phyloP scores from a whole-genome alignment of 2,329 filamentous ascomycete species.

The Xylariaceae sp. region DNA sequence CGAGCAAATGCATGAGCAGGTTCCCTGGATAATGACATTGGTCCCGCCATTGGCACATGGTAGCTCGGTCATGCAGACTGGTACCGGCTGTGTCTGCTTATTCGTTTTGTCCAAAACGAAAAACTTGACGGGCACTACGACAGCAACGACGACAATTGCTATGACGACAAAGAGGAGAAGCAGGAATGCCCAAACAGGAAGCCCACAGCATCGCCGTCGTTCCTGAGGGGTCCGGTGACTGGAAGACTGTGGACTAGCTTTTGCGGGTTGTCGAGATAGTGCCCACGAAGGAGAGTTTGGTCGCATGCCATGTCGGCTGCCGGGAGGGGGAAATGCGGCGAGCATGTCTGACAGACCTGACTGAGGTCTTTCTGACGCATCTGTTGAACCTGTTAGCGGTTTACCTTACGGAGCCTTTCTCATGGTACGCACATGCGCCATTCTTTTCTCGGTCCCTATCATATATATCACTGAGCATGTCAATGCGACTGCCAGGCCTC shows the following conservation, averaged over 20 bases:
- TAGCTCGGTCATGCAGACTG: constrained; percentile 54
- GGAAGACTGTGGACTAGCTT: constrained; percentile 5
- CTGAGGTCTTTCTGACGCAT: constrained; percentile 39
- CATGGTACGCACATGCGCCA: constrained; percentile 33
- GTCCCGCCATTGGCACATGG: constrained; percentile 76
- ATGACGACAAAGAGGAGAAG: constrained; percentile 59
- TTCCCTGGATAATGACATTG: constrained; percentile 59
- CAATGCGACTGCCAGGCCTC: constrained; percentile 54
- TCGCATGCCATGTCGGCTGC: constrained; percentile 37
- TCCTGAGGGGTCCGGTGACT: constrained; percentile 17
- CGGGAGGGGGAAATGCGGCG: constrained; percentile 59
- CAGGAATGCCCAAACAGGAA: constrained; percentile 74
- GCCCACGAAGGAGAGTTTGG: constrained; percentile 49
- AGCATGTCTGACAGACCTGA: constrained; percentile 60
- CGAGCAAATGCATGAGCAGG: constrained; percentile 81
- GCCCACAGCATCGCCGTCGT: constrained; percentile 69
- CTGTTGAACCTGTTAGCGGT: constrained; percentile 24
- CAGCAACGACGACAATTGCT: constrained; percentile 69
- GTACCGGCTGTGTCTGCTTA: constrained; percentile 32
- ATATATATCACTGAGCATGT: constrained; percentile 44
- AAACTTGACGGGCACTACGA: constrained; percentile 69
- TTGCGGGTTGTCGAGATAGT: constrained; percentile 29
- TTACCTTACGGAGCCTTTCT: neutral
- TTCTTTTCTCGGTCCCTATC: constrained; percentile 37
- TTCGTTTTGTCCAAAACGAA: constrained; percentile 52